These are phyloP conservation scores for Candida gorgasii DNA, from an alignment of 805 yeast species.

Conservation along the genomic window DNA sequence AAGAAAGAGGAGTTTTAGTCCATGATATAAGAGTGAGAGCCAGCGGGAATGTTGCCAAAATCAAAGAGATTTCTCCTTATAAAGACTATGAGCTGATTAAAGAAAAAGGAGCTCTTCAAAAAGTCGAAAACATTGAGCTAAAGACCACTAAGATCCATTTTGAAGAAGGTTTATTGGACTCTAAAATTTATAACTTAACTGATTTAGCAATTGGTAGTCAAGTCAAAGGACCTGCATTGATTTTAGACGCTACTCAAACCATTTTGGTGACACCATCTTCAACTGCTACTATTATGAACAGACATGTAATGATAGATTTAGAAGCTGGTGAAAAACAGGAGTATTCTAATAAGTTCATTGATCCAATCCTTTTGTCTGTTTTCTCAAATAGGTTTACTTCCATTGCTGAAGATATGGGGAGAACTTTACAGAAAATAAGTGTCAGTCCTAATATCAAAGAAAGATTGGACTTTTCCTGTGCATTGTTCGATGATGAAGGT, in stretches of 20 bases:
- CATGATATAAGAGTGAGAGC: conserved; percentile 76
- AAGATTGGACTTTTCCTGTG: conserved; percentile 81
- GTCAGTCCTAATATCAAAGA: conserved; percentile 83
- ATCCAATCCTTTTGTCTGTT: conserved; percentile 72
- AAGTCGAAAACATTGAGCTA: conserved; percentile 26
- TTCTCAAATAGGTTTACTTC: conserved; percentile 86
- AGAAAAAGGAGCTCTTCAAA: conserved; percentile 80
- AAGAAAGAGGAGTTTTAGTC: conserved; percentile 58
- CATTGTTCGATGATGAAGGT: conserved; percentile 72
- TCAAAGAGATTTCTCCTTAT: conserved; percentile 52
- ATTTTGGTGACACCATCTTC: conserved; percentile 67
- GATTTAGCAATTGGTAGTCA: conserved; percentile 52
- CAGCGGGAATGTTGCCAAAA: conserved; percentile 50
- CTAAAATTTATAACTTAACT: conserved; percentile 52
- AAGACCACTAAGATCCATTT: conserved; percentile 30
- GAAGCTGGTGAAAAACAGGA: conserved; percentile 17
- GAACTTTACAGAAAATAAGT: conserved; percentile 72
- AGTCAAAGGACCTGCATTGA: conserved; percentile 37
- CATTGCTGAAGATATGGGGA: conserved; percentile 89
- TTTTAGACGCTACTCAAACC: conserved; percentile 81
- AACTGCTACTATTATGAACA: conserved; percentile 52
- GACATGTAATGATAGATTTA: conserved; percentile 55
- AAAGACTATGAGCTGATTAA: conserved; percentile 63
- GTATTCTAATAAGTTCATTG: conserved; percentile 31
- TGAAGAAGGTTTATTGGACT: conserved; percentile 42